A percentile compares a stretch with the other conserved stretches of the same genome.
phyloP scores from a whole-genome alignment of 148 eudicot species.

The Oxyria digyna region DNA sequence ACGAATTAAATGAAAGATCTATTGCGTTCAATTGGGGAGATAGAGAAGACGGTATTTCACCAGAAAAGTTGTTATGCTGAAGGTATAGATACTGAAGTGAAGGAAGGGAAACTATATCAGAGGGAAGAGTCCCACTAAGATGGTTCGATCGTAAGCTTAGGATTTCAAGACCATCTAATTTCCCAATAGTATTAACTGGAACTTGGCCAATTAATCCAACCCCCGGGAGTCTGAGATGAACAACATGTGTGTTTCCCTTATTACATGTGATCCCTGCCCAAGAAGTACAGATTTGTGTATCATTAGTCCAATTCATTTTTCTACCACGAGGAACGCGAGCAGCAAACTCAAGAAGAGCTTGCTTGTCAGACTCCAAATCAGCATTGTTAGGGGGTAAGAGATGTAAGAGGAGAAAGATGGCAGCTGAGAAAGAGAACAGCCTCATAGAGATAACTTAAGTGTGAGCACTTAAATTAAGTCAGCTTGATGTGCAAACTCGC shows the following conservation, averaged over 20 bases:
- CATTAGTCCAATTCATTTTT: constrained; percentile 63
- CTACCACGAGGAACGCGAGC: constrained; percentile 52
- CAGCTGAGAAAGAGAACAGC: constrained; percentile 20
- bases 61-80: constrained; percentile 61
- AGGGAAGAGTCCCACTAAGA: constrained; percentile 55
- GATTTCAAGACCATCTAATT: constrained; percentile 34
- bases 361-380: constrained; percentile 48
- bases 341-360: constrained; percentile 70
- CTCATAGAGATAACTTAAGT: constrained; percentile 28
- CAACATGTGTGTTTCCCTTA: constrained; percentile 33
- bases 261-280: constrained; percentile 79
- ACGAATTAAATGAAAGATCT: constrained; percentile 71
- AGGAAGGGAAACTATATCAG: constrained; percentile 58
- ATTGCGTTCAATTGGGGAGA: constrained; percentile 39
- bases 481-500: too few species aligned
- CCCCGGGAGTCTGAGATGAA: constrained; percentile 63
- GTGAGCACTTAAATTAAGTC: too few species aligned
- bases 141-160: constrained; percentile 73
- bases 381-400: constrained; percentile 21
- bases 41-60: constrained; percentile 53
- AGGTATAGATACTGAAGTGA: constrained; percentile 55
- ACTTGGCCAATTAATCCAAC: constrained; percentile 60
- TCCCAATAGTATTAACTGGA: constrained; percentile 58
- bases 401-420: constrained; percentile 19
- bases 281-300: constrained; percentile 44